These are phyloP conservation scores for Forsythia viridissima DNA, from an alignment of 257 asterid genomes.

Conservation along the genomic window DNA sequence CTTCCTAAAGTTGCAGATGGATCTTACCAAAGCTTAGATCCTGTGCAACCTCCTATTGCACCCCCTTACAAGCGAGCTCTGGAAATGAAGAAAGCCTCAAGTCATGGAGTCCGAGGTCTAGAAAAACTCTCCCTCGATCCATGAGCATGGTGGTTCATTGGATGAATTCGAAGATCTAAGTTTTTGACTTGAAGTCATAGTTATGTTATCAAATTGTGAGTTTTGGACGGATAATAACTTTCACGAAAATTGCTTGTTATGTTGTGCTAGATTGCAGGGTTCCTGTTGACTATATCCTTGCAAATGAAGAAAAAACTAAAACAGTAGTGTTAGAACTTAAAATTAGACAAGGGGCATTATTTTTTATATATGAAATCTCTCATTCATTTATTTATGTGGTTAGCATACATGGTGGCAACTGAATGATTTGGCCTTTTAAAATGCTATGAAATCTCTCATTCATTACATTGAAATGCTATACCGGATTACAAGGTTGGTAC, in stretches of 20 bases:
- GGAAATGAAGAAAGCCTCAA: slow-evolving; percentile 85
- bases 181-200: neutral
- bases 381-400: neutral
- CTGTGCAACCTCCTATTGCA: slow-evolving; percentile 94
- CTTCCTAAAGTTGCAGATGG: slow-evolving; percentile 76
- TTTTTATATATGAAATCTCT: neutral
- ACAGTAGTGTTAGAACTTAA: neutral
- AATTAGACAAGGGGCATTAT: neutral
- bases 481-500: neutral
- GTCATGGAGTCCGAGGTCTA: slow-evolving; percentile 61
- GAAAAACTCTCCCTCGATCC: slow-evolving; percentile 62
- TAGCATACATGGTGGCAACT: neutral
- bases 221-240: neutral
- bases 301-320: neutral
- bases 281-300: neutral
- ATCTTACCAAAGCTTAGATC: slow-evolving; percentile 77
- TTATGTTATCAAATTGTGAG: neutral
- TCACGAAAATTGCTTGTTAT: neutral
- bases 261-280: neutral
- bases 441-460: neutral
- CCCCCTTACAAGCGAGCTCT: slow-evolving; percentile 98
- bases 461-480: neutral
- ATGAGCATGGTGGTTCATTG: slow-evolving; percentile 30
- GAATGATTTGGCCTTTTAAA: slow-evolving; percentile 2
- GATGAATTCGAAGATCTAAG: neutral